Percentiles rank a stretch among this genome's conserved stretches.
Evolutionary conservation across 345 rosid species (phyloP).

Genomic region (Eucalyptus pauciflora): DNA sequence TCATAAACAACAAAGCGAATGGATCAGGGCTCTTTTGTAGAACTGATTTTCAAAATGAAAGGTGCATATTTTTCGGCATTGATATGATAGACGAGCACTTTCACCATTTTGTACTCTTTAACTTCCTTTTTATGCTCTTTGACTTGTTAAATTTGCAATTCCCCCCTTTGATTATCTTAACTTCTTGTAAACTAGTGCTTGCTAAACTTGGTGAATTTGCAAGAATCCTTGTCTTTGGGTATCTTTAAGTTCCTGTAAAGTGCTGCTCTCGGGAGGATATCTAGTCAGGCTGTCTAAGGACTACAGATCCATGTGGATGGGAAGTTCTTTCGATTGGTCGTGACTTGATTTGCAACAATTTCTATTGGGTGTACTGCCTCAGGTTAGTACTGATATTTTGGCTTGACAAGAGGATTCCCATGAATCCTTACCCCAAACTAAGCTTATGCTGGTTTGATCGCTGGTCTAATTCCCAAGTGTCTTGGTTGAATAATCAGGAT

Average conservation of each 20-base stretch:
- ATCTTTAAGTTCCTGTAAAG: background rate
- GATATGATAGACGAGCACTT: background rate
- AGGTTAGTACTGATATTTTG: background rate
- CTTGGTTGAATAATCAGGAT: background rate
- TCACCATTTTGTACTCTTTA: background rate
- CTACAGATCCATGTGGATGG: background rate
- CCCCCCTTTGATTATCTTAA: background rate
- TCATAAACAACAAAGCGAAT: background rate
- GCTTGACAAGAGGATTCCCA: background rate
- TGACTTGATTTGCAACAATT: background rate
- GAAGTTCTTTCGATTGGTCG: background rate
- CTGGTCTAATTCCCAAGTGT: background rate
- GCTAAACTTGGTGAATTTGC: background rate
- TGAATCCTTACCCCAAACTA: background rate
- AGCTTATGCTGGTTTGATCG: background rate
- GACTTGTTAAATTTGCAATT: background rate
- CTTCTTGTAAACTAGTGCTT: background rate
- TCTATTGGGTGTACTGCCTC: background rate
- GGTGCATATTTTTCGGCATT: background rate
- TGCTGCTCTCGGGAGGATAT: background rate
- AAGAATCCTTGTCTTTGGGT: background rate
- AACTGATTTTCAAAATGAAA: background rate
- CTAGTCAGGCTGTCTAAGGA: background rate
- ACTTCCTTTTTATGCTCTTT: background rate
- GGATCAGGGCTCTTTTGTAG: background rate